A percentile compares a stretch with the other conserved stretches of the same genome.
Evolutionary conservation across 208 protist genomes (phyloP).

Genomic region (Acanthamoeba quina): DNA sequence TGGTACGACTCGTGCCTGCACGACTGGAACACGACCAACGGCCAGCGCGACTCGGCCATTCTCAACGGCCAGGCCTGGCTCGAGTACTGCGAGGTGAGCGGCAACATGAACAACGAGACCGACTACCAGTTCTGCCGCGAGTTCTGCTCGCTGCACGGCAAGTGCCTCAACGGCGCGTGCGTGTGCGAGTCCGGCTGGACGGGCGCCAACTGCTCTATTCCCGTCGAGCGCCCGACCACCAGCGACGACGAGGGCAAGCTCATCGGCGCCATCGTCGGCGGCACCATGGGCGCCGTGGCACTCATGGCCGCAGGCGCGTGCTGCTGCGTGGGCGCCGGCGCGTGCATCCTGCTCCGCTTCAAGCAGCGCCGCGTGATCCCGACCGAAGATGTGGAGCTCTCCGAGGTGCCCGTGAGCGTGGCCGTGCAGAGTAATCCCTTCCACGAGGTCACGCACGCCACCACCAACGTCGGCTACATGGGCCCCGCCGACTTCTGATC

Average conservation of each 20-base stretch:
- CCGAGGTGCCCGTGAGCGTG: background rate
- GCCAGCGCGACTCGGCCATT: background rate
- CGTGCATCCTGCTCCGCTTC: background rate
- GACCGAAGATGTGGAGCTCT: background rate
- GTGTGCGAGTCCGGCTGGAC: constrained; percentile 62
- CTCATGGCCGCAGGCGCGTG: background rate
- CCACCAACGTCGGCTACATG: constrained; percentile 14
- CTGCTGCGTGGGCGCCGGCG: constrained; percentile 34
- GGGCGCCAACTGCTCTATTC: constrained; percentile 20
- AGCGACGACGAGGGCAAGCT: background rate
- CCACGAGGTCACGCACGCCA: background rate
- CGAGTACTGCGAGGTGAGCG: constrained; percentile 46
- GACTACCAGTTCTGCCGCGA: constrained; percentile 49
- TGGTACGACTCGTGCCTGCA: constrained; percentile 50
- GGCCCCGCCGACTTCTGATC: background rate
- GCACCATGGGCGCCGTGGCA: background rate
- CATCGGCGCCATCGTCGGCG: constrained; percentile 39
- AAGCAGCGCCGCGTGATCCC: background rate
- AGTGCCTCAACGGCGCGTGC: constrained; percentile 50
- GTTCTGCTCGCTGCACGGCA: constrained; percentile 43
- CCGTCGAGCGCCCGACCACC: background rate
- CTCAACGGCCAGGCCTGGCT: constrained; percentile 29
- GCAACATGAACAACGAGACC: constrained; percentile 39
- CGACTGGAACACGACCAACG: constrained; percentile 4
- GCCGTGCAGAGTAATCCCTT: background rate